These are phyloP conservation scores for Teratosphaeria viscida DNA, from an alignment of 2,329 filamentous ascomycete genomes.

Conservation along the genomic window DNA sequence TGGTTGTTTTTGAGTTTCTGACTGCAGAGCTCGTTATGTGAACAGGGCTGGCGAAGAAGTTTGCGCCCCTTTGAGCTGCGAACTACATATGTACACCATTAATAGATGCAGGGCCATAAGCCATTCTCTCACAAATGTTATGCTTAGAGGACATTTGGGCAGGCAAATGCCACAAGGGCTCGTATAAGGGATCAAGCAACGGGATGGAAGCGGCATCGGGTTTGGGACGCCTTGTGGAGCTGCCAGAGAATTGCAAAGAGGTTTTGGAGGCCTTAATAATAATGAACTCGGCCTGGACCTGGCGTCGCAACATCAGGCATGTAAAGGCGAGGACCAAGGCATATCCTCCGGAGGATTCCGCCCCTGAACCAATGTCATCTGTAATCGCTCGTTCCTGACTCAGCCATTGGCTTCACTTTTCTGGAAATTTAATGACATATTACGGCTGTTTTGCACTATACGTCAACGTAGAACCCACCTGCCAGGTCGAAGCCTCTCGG, in stretches of 20 bases:
- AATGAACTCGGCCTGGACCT: neutral
- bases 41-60: neutral
- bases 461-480: neutral
- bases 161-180: neutral
- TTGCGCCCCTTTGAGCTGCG: neutral
- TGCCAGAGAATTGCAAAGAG: neutral
- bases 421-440: neutral
- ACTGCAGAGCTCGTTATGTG: neutral
- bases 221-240: neutral
- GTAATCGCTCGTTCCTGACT: neutral
- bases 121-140: neutral
- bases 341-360: too few relatives aligned
- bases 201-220: neutral
- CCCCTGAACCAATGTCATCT: too few relatives aligned
- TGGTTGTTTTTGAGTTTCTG: neutral
- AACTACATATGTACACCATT: neutral
- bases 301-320: too few relatives aligned
- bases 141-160: neutral
- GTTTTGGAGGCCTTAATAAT: neutral
- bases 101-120: neutral
- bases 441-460: neutral
- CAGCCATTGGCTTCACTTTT: neutral
- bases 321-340: neutral
- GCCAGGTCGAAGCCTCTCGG: too few relatives aligned
- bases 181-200: neutral